Base-by-base conservation (phyloP, 2,329 filamentous ascomycete genomes). In the Colletotrichum sp. region DNA sequence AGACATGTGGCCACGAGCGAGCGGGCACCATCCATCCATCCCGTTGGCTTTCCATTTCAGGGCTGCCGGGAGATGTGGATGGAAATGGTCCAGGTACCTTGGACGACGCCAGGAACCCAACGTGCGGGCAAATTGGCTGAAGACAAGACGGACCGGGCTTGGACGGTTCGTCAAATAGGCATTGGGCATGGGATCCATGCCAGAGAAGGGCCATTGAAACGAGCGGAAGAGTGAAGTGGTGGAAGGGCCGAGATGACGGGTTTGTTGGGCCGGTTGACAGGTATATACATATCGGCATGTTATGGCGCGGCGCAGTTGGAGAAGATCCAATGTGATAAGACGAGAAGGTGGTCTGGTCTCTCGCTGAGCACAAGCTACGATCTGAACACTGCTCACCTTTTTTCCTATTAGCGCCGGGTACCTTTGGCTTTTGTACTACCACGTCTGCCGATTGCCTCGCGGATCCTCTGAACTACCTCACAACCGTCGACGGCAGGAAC, bases 241-340 rank as follows among this genome's bases (percentile, higher is more conserved):
- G 49, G 49, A 73, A 76, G 71, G 74, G 74, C 71, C 74, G 74
- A 76, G 64, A 69, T 36, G 65, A 52, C 65, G 70, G 57, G 59
- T 64, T 65, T 34, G 59, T 28, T 74, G 59, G 70, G 49, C 39
- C 44, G 65, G 55, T 55, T 68, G 69, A 52, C 44, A 72, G 69
- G 44, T 68, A 72, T 57, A 49, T n/a, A 72, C 64, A 49, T n/a
- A 44, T 68, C 59, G 71, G 65, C 36, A 76, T 21, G 44, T 52
- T 52, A 21, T 28, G 59, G 49, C 65, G 60, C 55, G 16, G 34
- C 49, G 32, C 34, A 49, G 57, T 52, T 52, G 68, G 57, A 68
- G 59, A 21, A 63, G 32, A 73, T 49, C 52, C 34, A 55, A 44
- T 34, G 60, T 67, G 39, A 67, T 52, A 52, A 52, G 44, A 52